Conservation (phyloP, 768 basidiomycete species). For the Mycena rebaudengoi region DNA sequence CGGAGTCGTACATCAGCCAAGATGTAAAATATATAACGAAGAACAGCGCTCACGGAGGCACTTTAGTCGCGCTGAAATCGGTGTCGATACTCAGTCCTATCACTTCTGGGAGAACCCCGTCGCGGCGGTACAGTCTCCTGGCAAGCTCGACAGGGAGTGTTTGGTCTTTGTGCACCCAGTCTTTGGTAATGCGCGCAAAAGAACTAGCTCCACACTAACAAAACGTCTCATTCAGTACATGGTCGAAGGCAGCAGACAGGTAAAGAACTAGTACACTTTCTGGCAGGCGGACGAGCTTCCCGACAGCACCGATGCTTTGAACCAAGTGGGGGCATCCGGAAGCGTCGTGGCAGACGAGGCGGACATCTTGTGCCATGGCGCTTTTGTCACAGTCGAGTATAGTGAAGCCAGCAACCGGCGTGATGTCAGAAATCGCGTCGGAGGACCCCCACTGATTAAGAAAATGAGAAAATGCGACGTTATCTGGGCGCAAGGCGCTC, state of each 20-base stretch:
- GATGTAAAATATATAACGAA: not conserved
- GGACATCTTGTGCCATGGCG: conserved; percentile 52
- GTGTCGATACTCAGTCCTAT: conserved; percentile 51
- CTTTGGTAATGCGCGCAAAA: conserved; percentile 51
- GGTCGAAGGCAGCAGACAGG: not conserved
- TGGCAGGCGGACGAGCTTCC: conserved; percentile 62
- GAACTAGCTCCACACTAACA: conserved; percentile 49
- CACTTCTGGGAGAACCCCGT: conserved; percentile 45
- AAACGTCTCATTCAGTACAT: not conserved
- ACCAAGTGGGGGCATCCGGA: conserved; percentile 17
- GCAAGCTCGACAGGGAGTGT: conserved; percentile 45
- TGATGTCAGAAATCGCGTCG: conserved; percentile 51
- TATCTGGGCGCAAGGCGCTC: conserved; percentile 13
- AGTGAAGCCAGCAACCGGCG: conserved; percentile 61
- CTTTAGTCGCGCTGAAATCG: conserved; percentile 42
- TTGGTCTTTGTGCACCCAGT: conserved; percentile 54
- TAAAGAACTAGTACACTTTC: conserved; percentile 46
- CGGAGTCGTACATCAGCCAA: not conserved
- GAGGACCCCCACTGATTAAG: conserved; percentile 46
- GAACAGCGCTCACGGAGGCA: conserved; percentile 27
- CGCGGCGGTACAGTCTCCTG: conserved; percentile 39
- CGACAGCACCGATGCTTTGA: conserved; percentile 41
- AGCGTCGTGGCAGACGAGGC: conserved; percentile 51
- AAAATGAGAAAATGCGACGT: not conserved
- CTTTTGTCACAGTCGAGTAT: conserved; percentile 56